These are phyloP conservation scores for Cladosporium sp. DNA, from an alignment of 2,329 filamentous ascomycete species.

Conservation along the genomic window DNA sequence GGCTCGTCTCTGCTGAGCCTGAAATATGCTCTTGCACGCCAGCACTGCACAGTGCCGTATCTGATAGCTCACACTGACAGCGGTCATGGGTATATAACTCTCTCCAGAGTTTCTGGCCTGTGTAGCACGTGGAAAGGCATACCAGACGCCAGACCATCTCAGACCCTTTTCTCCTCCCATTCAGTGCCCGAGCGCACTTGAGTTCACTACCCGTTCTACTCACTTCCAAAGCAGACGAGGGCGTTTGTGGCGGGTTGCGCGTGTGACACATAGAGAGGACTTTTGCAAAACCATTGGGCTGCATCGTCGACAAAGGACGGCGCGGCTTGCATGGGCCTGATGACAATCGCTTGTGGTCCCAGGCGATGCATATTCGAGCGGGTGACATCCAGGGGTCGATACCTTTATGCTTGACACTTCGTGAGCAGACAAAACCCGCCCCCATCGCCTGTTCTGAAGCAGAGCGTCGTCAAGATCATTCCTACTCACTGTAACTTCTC, in stretches of 20 bases:
- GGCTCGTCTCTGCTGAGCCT: too few species aligned
- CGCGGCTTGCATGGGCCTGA: slow-evolving; percentile 11
- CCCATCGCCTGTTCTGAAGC: slow-evolving; percentile 1
- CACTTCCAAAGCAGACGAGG: slow-evolving; percentile 8
- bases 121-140: neutral
- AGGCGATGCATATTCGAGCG: slow-evolving; percentile 7
- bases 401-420: neutral
- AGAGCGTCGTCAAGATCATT: neutral
- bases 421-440: slow-evolving; percentile 11
- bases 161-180: too few species aligned
- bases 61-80: slow-evolving; percentile 1
- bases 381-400: slow-evolving; percentile 8
- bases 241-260: slow-evolving; percentile 13
- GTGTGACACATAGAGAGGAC: slow-evolving; percentile 9
- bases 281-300: slow-evolving; percentile 13
- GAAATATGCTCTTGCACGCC: neutral
- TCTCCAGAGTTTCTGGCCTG: neutral
- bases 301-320: slow-evolving; percentile 10
- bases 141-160: too few species aligned
- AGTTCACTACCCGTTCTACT: neutral
- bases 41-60: neutral
- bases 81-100: neutral
- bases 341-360: slow-evolving; percentile 11
- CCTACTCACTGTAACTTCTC: neutral
- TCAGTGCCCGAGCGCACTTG: slow-evolving; percentile 2